phyloP scores from a whole-genome alignment of 371 early-diverging fungal genomes.

The Rhizopus stolonifer region DNA sequence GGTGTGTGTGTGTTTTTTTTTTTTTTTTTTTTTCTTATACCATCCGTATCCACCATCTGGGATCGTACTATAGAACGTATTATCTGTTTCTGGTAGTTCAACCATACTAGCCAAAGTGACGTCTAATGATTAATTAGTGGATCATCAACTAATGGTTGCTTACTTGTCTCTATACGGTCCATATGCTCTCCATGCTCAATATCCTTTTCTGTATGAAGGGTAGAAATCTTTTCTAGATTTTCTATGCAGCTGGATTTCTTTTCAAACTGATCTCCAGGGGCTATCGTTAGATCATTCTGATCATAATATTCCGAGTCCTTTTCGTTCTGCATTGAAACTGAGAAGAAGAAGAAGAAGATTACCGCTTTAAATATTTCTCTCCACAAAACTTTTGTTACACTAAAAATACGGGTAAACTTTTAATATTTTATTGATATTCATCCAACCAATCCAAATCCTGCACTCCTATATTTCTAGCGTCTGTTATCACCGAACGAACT shows the following conservation, averaged over 20 bases:
- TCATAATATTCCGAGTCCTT: slow-evolving; percentile 2
- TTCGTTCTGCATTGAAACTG: not conserved
- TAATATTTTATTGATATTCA: not conserved
- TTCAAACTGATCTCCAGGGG: slow-evolving; percentile 4
- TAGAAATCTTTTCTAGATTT: slow-evolving; percentile 12
- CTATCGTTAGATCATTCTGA: slow-evolving; percentile 17
- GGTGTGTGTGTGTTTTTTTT: not conserved
- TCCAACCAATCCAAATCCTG: slow-evolving; percentile 5
- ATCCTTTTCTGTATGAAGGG: slow-evolving; percentile 17
- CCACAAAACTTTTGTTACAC: too few relatives aligned
- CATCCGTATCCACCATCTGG: slow-evolving; percentile 47
- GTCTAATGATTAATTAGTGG: slow-evolving; percentile 12
- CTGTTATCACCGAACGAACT: not conserved
- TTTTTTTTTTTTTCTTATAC: slow-evolving; percentile 11
- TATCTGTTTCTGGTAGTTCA: slow-evolving; percentile 20
- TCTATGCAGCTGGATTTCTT: too few relatives aligned
- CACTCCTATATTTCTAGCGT: not conserved
- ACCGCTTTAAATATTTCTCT: slow-evolving; percentile 1
- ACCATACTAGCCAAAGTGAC: slow-evolving; percentile 37
- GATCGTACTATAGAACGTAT: slow-evolving; percentile 24
- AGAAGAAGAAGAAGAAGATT: not conserved
- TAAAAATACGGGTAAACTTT: too few relatives aligned
- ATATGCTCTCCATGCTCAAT: slow-evolving; percentile 9
- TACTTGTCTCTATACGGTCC: slow-evolving; percentile 12
- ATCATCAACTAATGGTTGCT: too few relatives aligned